A percentile compares a stretch with the other conserved stretches of the same genome.
These are phyloP conservation scores for Dioszegia crocea DNA, from an alignment of 768 basidiomycete species.

Conservation along the genomic window DNA sequence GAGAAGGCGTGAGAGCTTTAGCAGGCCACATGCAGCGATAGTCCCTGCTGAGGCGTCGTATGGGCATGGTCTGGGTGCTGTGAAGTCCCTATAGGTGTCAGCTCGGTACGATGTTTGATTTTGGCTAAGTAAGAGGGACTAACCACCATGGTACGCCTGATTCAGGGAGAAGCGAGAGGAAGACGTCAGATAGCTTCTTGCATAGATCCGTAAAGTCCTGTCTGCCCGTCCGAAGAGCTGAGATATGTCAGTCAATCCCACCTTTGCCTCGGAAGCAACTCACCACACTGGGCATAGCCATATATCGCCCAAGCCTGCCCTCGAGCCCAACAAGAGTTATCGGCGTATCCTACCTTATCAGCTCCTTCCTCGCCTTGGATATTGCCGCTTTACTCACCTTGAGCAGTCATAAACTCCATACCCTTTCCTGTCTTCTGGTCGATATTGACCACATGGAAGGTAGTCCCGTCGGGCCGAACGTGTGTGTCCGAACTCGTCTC, in stretches of 20 bases:
- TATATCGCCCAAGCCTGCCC: constrained; percentile 45
- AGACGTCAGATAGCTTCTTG: constrained; percentile 30
- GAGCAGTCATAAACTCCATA: constrained; percentile 23
- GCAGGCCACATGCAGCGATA: constrained; percentile 33
- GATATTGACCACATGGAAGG: constrained; percentile 40
- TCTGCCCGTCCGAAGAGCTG: constrained; percentile 34
- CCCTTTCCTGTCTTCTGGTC: constrained; percentile 30
- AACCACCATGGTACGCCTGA: constrained; percentile 36
- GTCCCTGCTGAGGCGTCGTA: constrained; percentile 39
- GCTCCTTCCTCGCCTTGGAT: neutral
- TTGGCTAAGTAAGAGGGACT: constrained; percentile 12
- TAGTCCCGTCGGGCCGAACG: constrained; percentile 30
- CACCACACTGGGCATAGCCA: constrained; percentile 39
- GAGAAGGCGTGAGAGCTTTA: constrained; percentile 31
- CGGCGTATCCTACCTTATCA: constrained; percentile 27
- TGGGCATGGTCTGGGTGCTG: constrained; percentile 32
- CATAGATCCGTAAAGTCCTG: constrained; percentile 33
- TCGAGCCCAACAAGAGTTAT: constrained; percentile 37
- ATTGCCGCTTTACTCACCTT: constrained; percentile 12
- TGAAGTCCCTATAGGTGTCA: constrained; percentile 26
- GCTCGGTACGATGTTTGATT: neutral
- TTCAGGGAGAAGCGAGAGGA: constrained; percentile 24
- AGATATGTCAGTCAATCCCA: neutral
- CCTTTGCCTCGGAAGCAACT: constrained; percentile 1
- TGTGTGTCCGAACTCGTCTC: constrained; percentile 28